These are phyloP conservation scores for Solanum tarijense DNA, from an alignment of 257 asterid species.

Conservation along the genomic window DNA sequence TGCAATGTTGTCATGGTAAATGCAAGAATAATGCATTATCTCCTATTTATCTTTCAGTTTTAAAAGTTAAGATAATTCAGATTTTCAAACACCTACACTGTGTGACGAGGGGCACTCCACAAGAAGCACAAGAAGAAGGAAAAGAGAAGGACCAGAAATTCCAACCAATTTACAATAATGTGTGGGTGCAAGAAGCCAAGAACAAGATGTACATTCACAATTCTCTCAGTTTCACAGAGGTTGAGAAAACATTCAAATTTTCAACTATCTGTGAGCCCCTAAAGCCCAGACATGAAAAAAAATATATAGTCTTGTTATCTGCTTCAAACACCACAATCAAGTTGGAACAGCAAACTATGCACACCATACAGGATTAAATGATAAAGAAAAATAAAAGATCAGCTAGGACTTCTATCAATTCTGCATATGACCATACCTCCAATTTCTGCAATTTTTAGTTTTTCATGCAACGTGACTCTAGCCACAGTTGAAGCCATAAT, in stretches of 20 bases:
- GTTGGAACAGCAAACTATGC: not conserved
- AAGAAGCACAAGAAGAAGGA: not conserved
- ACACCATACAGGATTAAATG: not conserved
- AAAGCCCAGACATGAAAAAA: not conserved
- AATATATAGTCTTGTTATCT: not conserved
- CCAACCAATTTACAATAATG: not conserved
- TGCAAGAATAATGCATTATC: not conserved
- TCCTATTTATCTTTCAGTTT: not conserved
- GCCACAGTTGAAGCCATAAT: constrained; percentile 29
- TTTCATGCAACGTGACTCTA: constrained; percentile 25
- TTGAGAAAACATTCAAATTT: not conserved
- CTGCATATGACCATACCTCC: constrained; percentile 22
- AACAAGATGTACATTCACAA: not conserved
- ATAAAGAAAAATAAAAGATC: not conserved
- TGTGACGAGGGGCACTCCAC: not conserved
- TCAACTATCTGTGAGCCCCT: not conserved
- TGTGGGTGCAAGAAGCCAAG: not conserved
- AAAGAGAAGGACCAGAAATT: not conserved
- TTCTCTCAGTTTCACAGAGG: not conserved
- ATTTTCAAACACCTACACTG: not conserved
- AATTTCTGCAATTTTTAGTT: constrained; percentile 23
- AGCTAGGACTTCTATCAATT: not conserved
- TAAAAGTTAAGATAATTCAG: not conserved
- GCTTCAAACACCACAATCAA: not conserved
- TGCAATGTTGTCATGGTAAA: not conserved